Evolutionary conservation across 352 stramenopile species (phyloP), one percentile per base, ranked within the genome.

Genomic region (Thalassiosira mediterranea): DNA sequence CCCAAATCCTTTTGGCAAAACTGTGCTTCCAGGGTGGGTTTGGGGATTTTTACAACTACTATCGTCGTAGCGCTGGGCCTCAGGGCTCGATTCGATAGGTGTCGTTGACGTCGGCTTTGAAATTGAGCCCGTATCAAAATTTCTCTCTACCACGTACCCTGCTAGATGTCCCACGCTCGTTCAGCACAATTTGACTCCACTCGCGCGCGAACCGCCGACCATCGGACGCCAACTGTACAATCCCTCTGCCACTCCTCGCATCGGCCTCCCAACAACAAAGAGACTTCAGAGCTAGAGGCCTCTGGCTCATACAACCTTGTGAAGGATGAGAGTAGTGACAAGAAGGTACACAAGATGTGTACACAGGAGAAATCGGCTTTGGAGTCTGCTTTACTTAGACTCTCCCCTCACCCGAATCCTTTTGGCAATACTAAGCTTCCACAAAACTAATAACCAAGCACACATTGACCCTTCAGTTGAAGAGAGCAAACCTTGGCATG

Each of bases 361-460:
- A 15, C 37, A 44, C 15, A 44, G 15, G 37, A 44, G 8, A 44
- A 15, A 15, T 44, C 37, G 37, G 37, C 8, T 8, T 52, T 52
- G 44, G 44, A 52, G n/a, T 25, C 19, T 5, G 5, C 44, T 52
- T 25, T 17, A 25, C 13, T 17, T 8, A 17, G 21, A 17, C 5
- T 52, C n/a, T 17, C 5, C 44, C 49, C 49, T 40, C 49, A 10
- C 49, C 49, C 49, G 28, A 59, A 37, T 23, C 49, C 28, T 59
- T 23, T 59, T 11, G 49, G 21, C 21, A 19, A 59, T 59, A 23
- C 8, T 8, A 59, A 37, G 49, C 49, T 52, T 59, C 49, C 28
- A 31, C 49, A 11, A 59, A 7, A 15, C 34, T 37, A 7, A 37
- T 59, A 10, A 19, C 44, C 49, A 38, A 59, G 49, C n/a, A n/a